These are phyloP conservation scores for Helianthus tuberosus DNA, from an alignment of 129 eudicot genomes.

Conservation along the genomic window DNA sequence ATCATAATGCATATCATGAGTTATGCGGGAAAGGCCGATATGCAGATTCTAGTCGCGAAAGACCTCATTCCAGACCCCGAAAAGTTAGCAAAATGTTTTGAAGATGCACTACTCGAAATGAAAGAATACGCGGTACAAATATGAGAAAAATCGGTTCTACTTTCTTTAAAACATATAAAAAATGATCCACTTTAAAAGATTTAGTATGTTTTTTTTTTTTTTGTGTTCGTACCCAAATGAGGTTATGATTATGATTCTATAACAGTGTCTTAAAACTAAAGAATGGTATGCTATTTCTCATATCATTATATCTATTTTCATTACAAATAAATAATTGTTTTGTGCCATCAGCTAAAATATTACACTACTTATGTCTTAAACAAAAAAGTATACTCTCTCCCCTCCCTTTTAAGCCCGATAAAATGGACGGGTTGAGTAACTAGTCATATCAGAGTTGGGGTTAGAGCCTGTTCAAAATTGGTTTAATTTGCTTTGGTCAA, in stretches of 20 bases:
- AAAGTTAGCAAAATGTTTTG: constrained; percentile 70
- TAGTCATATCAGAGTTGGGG: no score
- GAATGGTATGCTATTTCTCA: no score
- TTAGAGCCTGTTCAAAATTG: no score
- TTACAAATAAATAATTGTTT: no score
- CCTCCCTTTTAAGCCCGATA: no score
- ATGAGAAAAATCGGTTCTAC: neutral
- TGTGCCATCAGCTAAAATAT: no score
- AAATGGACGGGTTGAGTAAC: no score
- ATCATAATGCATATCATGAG: constrained; percentile 89
- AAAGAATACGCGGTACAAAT: constrained; percentile 45
- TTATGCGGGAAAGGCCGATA: constrained; percentile 73
- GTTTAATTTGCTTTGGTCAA: no score
- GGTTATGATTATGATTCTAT: neutral
- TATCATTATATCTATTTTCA: no score
- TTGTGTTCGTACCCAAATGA: neutral
- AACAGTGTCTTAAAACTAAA: neutral
- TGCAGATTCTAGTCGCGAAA: constrained; percentile 82
- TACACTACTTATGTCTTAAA: no score
- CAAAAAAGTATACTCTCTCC: no score
- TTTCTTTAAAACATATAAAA: neutral
- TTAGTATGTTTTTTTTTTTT: neutral
- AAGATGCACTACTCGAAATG: constrained; percentile 72
- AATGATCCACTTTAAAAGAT: neutral
- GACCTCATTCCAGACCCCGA: constrained; percentile 73